Base-by-base conservation (phyloP, 129 eudicot genomes). In the Kitagawia praeruptora region DNA sequence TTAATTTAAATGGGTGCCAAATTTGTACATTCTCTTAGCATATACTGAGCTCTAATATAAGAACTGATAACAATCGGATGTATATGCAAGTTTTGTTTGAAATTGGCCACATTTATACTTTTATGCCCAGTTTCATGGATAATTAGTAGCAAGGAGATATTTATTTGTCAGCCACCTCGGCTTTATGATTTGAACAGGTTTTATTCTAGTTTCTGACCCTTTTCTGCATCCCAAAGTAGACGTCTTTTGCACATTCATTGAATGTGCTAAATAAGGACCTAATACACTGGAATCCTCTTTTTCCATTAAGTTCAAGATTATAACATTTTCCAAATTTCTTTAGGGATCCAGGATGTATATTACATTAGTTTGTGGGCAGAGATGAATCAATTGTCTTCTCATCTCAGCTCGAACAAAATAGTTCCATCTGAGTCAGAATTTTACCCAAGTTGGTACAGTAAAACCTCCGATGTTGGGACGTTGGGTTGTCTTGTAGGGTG, bases 1-100 rank as follows among this genome's bases (percentile, higher is more conserved):
- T 70, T 64, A 21, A 73, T 0, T 25, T 80, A 4, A 27, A 21
- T 45, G 45, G 83, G 67, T 58, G 41, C 53, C 40, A 66, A n/a
- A 46, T 64, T 34, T 64, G 84, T 81, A 67, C 54, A 75, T 81
- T 76, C 28, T 75, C 53, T 34, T 34, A 16, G 40, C 54, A 70
- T 49, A 44, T 34, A 73, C 66, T 56, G 64, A 66, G 31, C 23
- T 77, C 34, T 40, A 53, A n/a, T 64, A 78, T 27, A 63, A 78
- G 31, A 3, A 10, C 16, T 58, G 80, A 15, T 13, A 25, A 25
- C 69, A 34, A 25, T 61, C 5, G 4, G 34, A 61, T 8, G 34
- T 8, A 9, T 25, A 2, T 25, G 15, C 69, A 61, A 61, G 14
- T 61, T 61, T 61, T 61, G 34, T 61, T 19, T 61, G 66, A 23